Evolutionary conservation across 106 monocot genomes (phyloP).

Genomic region (Triglochin maritima): DNA sequence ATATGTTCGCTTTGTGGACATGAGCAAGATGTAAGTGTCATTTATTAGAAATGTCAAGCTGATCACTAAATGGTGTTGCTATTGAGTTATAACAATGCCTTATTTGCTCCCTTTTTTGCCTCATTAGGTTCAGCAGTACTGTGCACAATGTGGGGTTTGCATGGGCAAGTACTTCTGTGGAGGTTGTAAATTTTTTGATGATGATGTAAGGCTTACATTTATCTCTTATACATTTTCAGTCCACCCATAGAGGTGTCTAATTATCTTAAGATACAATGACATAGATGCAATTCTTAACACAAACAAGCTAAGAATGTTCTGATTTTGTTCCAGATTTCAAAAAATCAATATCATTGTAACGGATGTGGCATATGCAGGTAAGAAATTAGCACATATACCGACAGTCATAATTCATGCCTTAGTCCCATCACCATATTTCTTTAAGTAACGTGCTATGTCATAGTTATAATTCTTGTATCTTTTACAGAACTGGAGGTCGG

Average conservation of each 20-base stretch:
- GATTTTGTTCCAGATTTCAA: constrained; percentile 31
- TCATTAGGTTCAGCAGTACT: constrained; percentile 57
- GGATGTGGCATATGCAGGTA: constrained; percentile 84
- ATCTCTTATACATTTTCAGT: background rate
- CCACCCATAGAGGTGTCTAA: no score
- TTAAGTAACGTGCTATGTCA: no score
- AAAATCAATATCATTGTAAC: constrained; percentile 72
- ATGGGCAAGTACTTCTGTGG: constrained; percentile 75
- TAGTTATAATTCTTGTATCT: background rate
- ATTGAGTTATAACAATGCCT: background rate
- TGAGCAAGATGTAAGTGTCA: constrained; percentile 75
- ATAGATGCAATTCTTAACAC: no score
- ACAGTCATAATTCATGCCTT: background rate
- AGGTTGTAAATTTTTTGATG: constrained; percentile 82
- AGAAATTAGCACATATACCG: background rate
- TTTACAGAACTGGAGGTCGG: constrained; percentile 56
- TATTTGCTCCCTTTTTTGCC: background rate
- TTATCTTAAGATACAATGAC: no score
- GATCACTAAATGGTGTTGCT: background rate
- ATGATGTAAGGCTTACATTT: constrained; percentile 42
- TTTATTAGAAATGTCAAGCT: background rate
- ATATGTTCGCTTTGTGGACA: constrained; percentile 68
- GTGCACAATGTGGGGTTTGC: constrained; percentile 51
- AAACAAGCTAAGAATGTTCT: no score
- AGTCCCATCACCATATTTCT: background rate